Evolutionary conservation across 495 filamentous ascomycete genomes (phyloP), one percentile per base, ranked within the genome.

Genomic region (Xylaria flabelliformis): DNA sequence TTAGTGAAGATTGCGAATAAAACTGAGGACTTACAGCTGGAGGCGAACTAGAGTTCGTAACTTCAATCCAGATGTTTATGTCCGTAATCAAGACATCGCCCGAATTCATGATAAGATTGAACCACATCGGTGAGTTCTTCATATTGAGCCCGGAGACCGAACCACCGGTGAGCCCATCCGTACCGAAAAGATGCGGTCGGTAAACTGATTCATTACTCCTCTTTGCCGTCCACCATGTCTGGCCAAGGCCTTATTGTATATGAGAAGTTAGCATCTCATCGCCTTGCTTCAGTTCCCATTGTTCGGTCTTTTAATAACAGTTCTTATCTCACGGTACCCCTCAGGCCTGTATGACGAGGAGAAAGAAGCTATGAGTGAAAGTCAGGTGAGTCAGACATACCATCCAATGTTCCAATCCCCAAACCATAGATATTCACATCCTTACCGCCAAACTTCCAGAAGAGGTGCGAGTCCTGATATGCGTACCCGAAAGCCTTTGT

Each of bases 391-490:
- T 12, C 1, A 51, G 17, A 67, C 64, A 39, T n/a, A 69, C 66
- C 66, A 59, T 69, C 66, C 3, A 69, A 12, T 41, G 41, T 41
- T 21, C 91, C 76, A 4, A 84, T 90, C 41, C 90, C 90, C 34
- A 84, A 84, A 4, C 90, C 90, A 69, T 91, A 93, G 58, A 93
- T 81, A 73, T 91, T 90, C 42, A 93, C 89, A 74, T 93, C 90
- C 24, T 86, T 81, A 24, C 91, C 91, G 44, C 90, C 90, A 70
- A 92, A 83, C 79, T 88, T 85, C 86, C 90, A 93, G 85, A 92
- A 92, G 4, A 89, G 89, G 0, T 88, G 89, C 0, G 88, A 85
- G 74, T 92, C 91, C 73, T 93, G 91, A 81, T 87, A 92, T 64
- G 75, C 78, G 29, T 90, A 88, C 26, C 79, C 78, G 83, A 92